A percentile compares a stretch with the other conserved stretches of the same genome.
Evolutionary conservation across 352 stramenopile species (phyloP).

Genomic region (Globisporangium mamillatum): DNA sequence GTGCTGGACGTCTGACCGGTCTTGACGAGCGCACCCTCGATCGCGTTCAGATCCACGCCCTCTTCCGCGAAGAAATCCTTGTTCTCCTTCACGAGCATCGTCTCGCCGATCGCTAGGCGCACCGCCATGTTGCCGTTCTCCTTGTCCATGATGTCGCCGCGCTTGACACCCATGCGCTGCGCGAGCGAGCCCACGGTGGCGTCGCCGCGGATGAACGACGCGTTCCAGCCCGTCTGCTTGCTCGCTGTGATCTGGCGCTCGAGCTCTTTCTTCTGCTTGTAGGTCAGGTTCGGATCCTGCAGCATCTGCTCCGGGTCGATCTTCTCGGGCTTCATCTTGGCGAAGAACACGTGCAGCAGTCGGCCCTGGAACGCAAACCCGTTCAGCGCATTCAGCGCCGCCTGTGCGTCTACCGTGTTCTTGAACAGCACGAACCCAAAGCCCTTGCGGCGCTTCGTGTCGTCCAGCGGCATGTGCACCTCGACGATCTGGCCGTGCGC

Average conservation of each 20-base stretch:
- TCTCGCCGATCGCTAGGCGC: conserved; percentile 96
- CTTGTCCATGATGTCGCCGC: conserved; percentile 93
- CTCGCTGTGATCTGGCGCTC: conserved; percentile 82
- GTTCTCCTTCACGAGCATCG: conserved; percentile 97
- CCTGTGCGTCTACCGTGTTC: conserved; percentile 87
- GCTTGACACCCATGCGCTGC: conserved; percentile 88
- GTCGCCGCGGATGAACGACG: conserved; percentile 87
- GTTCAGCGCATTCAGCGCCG: conserved; percentile 89
- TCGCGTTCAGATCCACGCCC: conserved; percentile 92
- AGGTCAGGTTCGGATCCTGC: conserved; percentile 70
- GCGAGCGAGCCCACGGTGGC: conserved; percentile 76
- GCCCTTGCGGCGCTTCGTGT: conserved; percentile 94
- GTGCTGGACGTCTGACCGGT: conserved; percentile 23
- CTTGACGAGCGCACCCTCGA: conserved; percentile 85
- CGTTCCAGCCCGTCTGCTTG: conserved; percentile 93
- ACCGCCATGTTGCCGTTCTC: conserved; percentile 97
- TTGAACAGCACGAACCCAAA: conserved; percentile 97
- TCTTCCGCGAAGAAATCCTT: conserved; percentile 95
- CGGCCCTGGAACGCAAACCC: conserved; percentile 95
- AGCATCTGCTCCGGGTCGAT: conserved; percentile 52
- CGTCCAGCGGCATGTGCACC: conserved; percentile 96
- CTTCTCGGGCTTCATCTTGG: conserved; percentile 69
- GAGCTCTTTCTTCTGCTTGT: conserved; percentile 90
- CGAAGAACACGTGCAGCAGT: conserved; percentile 93
- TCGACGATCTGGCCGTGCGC: conserved; percentile 87